phyloP scores from a whole-genome alignment of 1,139 yeast genomes.

The Lodderomyces metapsilosis region DNA sequence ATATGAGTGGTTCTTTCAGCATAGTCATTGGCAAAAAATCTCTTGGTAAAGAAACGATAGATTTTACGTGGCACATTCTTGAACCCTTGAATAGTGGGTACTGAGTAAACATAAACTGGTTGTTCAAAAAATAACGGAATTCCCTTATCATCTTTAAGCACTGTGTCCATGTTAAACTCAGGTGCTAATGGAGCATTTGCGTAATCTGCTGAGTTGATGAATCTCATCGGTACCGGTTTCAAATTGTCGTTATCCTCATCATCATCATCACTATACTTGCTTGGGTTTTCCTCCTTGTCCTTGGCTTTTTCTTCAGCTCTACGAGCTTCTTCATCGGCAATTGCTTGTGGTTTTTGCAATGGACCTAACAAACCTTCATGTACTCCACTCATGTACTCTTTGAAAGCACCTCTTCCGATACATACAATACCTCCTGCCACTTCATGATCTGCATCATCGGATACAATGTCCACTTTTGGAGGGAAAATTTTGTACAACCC shows the following conservation, averaged over 20 bases:
- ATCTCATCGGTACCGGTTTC: slow-evolving; percentile 61
- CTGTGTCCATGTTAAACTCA: slow-evolving; percentile 43
- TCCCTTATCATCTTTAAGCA: slow-evolving; percentile 31
- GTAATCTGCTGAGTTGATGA: slow-evolving; percentile 58
- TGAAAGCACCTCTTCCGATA: slow-evolving; percentile 93
- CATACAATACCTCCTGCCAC: slow-evolving; percentile 81
- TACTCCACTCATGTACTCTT: slow-evolving; percentile 85
- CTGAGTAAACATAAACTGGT: slow-evolving; percentile 70
- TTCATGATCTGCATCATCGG: slow-evolving; percentile 47
- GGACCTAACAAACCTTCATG: slow-evolving; percentile 97
- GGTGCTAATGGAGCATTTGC: slow-evolving; percentile 55
- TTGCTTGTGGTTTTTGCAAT: slow-evolving; percentile 57
- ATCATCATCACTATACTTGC: slow-evolving; percentile 18
- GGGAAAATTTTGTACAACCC: slow-evolving; percentile 52
- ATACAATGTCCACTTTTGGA: slow-evolving; percentile 31
- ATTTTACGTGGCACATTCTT: slow-evolving; percentile 71
- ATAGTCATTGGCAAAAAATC: slow-evolving; percentile 69
- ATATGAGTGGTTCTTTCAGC: slow-evolving; percentile 62
- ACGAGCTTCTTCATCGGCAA: slow-evolving; percentile 30
- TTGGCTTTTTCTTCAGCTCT: slow-evolving; percentile 18
- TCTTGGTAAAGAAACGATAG: slow-evolving; percentile 72
- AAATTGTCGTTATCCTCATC: slow-evolving; percentile 19
- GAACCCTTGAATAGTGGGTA: slow-evolving; percentile 79
- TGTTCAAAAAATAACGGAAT: slow-evolving; percentile 68
- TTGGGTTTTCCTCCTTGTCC: slow-evolving; percentile 50